These are phyloP conservation scores for Lippia alba DNA, from an alignment of 305 asterid genomes.

Conservation along the genomic window DNA sequence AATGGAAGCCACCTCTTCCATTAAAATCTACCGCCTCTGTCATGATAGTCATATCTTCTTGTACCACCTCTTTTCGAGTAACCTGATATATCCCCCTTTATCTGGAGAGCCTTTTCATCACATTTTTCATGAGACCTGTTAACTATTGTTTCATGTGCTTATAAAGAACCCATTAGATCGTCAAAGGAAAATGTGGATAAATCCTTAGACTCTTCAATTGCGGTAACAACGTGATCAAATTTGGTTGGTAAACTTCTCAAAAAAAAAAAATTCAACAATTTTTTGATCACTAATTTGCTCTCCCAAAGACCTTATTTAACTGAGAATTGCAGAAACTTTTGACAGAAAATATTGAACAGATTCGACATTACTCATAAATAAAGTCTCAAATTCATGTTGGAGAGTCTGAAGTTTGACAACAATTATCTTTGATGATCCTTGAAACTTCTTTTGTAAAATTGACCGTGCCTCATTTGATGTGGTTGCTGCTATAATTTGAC, in stretches of 20 bases:
- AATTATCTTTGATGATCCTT: background rate
- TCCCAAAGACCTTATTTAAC: slow-evolving; percentile 21
- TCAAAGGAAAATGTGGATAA: background rate
- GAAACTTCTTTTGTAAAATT: background rate
- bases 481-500: background rate
- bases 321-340: background rate
- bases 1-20: too few relatives aligned
- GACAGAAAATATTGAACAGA: slow-evolving; percentile 2
- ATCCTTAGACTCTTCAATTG: slow-evolving; percentile 28
- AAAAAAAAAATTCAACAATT: too few relatives aligned
- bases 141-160: slow-evolving; percentile 8
- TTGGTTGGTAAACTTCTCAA: slow-evolving; percentile 18
- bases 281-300: slow-evolving; percentile 5
- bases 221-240: slow-evolving; percentile 20
- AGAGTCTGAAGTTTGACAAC: slow-evolving; percentile 4
- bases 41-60: too few relatives aligned
- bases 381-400: background rate
- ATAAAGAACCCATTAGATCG: slow-evolving; percentile 27
- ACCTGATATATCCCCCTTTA: too few relatives aligned
- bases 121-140: background rate
- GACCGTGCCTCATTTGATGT: slow-evolving; percentile 1
- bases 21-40: too few relatives aligned
- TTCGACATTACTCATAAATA: slow-evolving; percentile 2
- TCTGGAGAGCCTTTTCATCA: slow-evolving; percentile 25
- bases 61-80: too few relatives aligned